These are phyloP conservation scores for Corynascus novoguineensis DNA, from an alignment of 495 filamentous ascomycete species.

Conservation along the genomic window DNA sequence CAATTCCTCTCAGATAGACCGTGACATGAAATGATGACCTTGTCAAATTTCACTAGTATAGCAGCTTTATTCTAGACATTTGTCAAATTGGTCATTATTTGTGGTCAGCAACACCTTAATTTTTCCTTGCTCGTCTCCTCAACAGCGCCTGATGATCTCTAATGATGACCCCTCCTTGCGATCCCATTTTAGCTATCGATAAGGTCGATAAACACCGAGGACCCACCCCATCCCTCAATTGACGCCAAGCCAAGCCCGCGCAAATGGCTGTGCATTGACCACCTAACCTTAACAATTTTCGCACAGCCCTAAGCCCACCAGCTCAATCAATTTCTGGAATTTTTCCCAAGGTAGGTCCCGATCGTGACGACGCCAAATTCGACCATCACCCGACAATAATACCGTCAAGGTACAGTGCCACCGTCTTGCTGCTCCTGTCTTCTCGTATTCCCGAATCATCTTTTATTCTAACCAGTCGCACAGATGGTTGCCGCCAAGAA, in stretches of 20 bases:
- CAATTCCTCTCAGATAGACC: background rate
- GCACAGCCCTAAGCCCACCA: constrained; percentile 35
- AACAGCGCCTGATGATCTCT: too few relatives aligned
- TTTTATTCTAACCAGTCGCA: constrained; percentile 30
- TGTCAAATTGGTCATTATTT: background rate
- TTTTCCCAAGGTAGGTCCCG: constrained; percentile 36
- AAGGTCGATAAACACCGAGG: background rate
- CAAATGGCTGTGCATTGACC: constrained; percentile 23
- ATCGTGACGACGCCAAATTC: constrained; percentile 35
- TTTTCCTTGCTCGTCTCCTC: too few relatives aligned
- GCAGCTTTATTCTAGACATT: background rate
- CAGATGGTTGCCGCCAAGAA: constrained; percentile 99
- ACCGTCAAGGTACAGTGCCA: constrained; percentile 42
- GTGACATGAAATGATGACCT: background rate
- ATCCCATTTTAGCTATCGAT: background rate
- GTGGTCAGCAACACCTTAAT: too few relatives aligned
- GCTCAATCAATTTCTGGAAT: constrained; percentile 30
- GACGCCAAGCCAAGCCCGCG: constrained; percentile 5
- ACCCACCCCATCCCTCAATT: background rate
- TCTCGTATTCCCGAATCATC: background rate
- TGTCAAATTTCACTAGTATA: background rate
- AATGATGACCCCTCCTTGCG: background rate
- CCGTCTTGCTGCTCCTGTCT: constrained; percentile 4
- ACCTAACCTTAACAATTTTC: constrained; percentile 29
- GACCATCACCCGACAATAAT: constrained; percentile 41